Base-by-base conservation (phyloP, 352 stramenopile genomes). In the Globisporangium parvum region DNA sequence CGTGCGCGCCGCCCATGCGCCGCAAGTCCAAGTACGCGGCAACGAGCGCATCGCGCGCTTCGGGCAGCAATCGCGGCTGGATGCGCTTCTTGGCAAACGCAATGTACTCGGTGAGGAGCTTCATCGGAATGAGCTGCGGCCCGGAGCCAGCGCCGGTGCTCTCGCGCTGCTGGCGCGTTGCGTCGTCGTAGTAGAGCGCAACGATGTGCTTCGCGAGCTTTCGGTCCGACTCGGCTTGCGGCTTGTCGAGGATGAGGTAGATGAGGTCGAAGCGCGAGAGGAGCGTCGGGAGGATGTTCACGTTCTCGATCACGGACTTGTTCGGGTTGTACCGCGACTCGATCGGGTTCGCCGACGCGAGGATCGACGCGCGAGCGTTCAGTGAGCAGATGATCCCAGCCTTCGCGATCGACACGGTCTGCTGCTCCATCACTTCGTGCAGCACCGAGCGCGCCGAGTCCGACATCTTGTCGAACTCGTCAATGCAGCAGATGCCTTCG, bases 391-490 rank as follows among this genome's bases (percentile, higher is more conserved):
- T 98, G 65, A 99, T 99, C 17, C 97, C 97, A 39, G 97, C 96
- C 69, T 99, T 99, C n/a, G 97, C 96, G 52, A 99, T 97, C 40
- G 87, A 98, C 6, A 99, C 91, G 12, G 96, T 99, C 68, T 99
- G 95, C 67, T 99, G 96, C 77, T 99, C 97, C 94, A 98, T 99
- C n/a, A 96, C 97, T 80, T 99, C 97, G 75, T 99, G 97, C 9
- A 99, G 80, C 51, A 99, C 96, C 2, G 94, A 96, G 42, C 97
- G 88, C 28, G 96, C 98, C 2, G 91, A 96, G 57, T 98, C 97
- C 37, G 80, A 96, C 96, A 99, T 99, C 73, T 99, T 99, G 67
- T 99, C 96, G 67, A 99, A 99, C 73, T 99, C 97, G 72, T 99
- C 96, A 50, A 99, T 99, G 69, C 97, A 99, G 73, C 96, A 99